Conservation (phyloP, 148 eudicot genomes). For the Fagopyrum tataricum region DNA sequence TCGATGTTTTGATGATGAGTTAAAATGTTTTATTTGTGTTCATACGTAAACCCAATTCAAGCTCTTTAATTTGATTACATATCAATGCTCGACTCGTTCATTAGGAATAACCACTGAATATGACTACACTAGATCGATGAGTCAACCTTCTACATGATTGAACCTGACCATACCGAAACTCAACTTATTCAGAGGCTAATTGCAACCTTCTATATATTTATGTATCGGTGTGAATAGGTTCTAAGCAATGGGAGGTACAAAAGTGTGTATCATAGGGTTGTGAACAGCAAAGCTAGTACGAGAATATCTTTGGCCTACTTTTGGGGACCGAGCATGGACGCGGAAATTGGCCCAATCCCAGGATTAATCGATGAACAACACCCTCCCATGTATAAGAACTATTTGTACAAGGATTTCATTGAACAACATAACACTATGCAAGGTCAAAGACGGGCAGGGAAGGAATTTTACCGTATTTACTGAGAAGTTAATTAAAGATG, state of each 20-base stretch:
- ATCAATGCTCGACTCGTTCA: no score
- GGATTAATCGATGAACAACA: slow-evolving; percentile 17
- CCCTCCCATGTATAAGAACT: slow-evolving; percentile 15
- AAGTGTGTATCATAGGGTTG: slow-evolving; percentile 23
- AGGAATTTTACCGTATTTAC: slow-evolving; percentile 9
- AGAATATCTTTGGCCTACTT: slow-evolving; percentile 20
- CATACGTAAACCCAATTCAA: no score
- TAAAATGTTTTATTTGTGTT: no score
- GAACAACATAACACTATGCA: slow-evolving; percentile 15
- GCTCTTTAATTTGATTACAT: no score
- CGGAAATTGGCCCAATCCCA: slow-evolving; percentile 15
- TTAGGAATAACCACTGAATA: no score
- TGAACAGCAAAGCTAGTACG: slow-evolving; percentile 12
- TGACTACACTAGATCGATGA: no score
- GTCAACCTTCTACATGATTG: no score
- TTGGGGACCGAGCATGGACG: slow-evolving; percentile 15
- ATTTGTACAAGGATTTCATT: slow-evolving; percentile 18
- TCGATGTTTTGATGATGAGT: no score
- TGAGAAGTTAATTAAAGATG: not conserved
- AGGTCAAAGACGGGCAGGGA: slow-evolving; percentile 15
- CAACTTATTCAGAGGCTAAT: no score
- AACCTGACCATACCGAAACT: no score
- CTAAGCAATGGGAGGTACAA: slow-evolving; percentile 24
- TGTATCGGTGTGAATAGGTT: slow-evolving; percentile 6
- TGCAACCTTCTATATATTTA: no score